A percentile compares a stretch with the other conserved stretches of the same genome.
Conservation (phyloP, 2,329 filamentous ascomycete genomes). For the Colletotrichum camelliae region DNA sequence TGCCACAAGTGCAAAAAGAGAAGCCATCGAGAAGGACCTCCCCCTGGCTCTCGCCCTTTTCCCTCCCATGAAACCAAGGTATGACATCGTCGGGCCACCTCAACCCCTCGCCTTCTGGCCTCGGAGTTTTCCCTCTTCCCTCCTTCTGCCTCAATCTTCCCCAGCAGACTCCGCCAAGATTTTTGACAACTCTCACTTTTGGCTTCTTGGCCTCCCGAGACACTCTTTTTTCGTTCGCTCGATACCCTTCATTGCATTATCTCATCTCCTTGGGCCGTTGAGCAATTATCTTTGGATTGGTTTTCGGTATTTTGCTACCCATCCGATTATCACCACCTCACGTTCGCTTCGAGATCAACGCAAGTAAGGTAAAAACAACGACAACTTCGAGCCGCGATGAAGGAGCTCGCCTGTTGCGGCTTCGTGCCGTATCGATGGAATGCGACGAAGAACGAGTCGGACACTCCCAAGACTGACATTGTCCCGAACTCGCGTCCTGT, state of each 20-base stretch:
- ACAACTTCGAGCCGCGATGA: not conserved
- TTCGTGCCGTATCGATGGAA: not conserved
- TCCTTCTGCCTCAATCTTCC: not conserved
- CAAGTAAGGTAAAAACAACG: not conserved
- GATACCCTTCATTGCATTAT: constrained; percentile 12
- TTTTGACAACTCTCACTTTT: constrained; percentile 2
- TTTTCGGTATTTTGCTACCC: constrained; percentile 12
- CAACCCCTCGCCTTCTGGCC: not conserved
- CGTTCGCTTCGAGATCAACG: constrained; percentile 13
- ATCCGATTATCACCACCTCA: constrained; percentile 10
- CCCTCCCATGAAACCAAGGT: not conserved
- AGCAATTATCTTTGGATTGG: constrained; percentile 17
- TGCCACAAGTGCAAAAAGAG: not conserved
- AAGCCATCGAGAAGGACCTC: constrained; percentile 4
- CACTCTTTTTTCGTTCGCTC: not conserved
- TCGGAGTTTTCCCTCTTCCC: not conserved
- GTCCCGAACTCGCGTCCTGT: not conserved
- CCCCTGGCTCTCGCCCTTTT: not conserved
- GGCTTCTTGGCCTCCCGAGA: not conserved
- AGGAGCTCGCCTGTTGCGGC: not conserved
- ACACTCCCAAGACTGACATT: not conserved
- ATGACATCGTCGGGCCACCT: not conserved
- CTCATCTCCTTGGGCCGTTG: constrained; percentile 8
- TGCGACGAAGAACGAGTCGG: not conserved
- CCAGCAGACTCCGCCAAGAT: not conserved